Evolutionary conservation across 169 alveolate species (phyloP).

Genomic region (Cryptosporidium bovis): DNA sequence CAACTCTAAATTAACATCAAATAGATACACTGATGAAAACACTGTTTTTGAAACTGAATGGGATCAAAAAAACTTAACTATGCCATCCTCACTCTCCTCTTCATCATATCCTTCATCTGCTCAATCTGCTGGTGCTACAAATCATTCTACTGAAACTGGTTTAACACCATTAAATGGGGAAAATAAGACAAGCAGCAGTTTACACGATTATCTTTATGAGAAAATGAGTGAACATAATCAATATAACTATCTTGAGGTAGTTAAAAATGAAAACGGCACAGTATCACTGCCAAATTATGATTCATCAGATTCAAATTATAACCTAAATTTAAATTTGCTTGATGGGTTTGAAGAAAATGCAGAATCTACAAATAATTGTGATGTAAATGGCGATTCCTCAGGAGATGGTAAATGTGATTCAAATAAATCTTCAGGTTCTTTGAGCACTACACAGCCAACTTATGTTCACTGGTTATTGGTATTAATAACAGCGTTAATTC

Average conservation of each 20-base stretch:
- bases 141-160: constrained; percentile 35
- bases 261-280: neutral
- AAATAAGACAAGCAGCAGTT: neutral
- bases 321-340: neutral
- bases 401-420: neutral
- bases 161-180: neutral
- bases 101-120: constrained; percentile 47
- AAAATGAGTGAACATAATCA: constrained; percentile 2
- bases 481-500: constrained; percentile 30
- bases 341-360: neutral
- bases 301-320: neutral
- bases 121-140: constrained; percentile 66
- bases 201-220: constrained; percentile 16
- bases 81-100: constrained; percentile 75
- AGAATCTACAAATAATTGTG: neutral
- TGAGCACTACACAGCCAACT: constrained; percentile 24
- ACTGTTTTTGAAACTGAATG: constrained; percentile 45
- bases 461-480: constrained; percentile 48
- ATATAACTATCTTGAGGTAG: neutral
- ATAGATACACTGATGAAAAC: constrained; percentile 7
- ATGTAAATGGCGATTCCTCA: neutral
- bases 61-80: constrained; percentile 71
- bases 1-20: neutral
- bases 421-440: constrained; percentile 20
- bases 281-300: neutral